Conservation (phyloP, 805 yeast species). For the Yueomyces sinensis region DNA sequence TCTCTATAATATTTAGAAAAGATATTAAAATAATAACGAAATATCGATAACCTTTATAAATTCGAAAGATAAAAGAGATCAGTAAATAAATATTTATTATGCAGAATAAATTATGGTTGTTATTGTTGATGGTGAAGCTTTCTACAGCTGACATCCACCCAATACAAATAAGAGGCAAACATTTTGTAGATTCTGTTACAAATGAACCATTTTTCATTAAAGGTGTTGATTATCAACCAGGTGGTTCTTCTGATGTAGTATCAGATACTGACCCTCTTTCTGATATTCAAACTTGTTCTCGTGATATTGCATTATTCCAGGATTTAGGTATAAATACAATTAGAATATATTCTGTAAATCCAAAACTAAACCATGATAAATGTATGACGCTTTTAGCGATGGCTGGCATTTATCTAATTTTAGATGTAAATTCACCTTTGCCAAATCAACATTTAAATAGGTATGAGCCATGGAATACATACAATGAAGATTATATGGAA, state of each 20-base stretch:
- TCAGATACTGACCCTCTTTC: slow-evolving; percentile 58
- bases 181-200: slow-evolving; percentile 65
- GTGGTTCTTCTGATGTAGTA: slow-evolving; percentile 75
- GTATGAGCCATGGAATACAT: slow-evolving; percentile 89
- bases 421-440: slow-evolving; percentile 86
- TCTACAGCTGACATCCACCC: slow-evolving; percentile 40
- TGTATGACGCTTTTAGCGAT: slow-evolving; percentile 87
- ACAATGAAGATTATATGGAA: slow-evolving; percentile 52
- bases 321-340: slow-evolving; percentile 77
- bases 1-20: too few species aligned
- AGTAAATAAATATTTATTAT: too few species aligned
- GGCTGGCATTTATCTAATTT: slow-evolving; percentile 82
- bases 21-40: too few species aligned
- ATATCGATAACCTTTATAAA: too few species aligned
- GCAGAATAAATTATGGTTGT: too few species aligned
- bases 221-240: slow-evolving; percentile 95
- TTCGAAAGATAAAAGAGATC: too few species aligned
- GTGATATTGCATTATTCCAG: slow-evolving; percentile 74
- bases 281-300: slow-evolving; percentile 54
- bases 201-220: slow-evolving; percentile 63
- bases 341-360: slow-evolving; percentile 77
- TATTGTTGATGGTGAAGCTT: too few species aligned
- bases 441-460: slow-evolving; percentile 70
- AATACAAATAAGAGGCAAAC: slow-evolving; percentile 51
- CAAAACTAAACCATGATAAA: slow-evolving; percentile 67